Percentiles rank a stretch among this genome's conserved stretches.
Conservation (phyloP, 495 filamentous ascomycete genomes). For the Hypoxylon perforatum region DNA sequence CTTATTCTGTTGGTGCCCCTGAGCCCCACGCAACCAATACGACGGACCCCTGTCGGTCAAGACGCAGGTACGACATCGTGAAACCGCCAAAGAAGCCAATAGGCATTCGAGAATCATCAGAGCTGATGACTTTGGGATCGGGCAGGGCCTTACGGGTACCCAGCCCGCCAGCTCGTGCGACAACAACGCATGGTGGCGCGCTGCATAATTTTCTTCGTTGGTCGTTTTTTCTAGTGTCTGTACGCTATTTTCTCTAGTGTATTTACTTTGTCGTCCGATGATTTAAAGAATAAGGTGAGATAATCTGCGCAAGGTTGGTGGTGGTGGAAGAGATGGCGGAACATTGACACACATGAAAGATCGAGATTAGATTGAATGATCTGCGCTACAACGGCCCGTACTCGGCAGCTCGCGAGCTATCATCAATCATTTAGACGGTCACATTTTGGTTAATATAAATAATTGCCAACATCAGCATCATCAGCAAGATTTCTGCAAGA, state of each 20-base stretch:
- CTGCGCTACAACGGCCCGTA: conserved; percentile 34
- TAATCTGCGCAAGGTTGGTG: conserved; percentile 28
- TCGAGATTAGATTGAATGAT: conserved; percentile 42
- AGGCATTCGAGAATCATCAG: background rate
- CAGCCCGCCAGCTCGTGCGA: conserved; percentile 31
- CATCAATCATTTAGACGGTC: conserved; percentile 5
- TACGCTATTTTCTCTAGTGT: conserved; percentile 7
- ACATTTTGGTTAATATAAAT: conserved; percentile 31
- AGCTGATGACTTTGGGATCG: conserved; percentile 24
- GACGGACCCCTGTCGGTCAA: conserved; percentile 40
- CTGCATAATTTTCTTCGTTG: conserved; percentile 23
- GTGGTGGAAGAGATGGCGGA: conserved; percentile 12
- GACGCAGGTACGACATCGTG: conserved; percentile 50
- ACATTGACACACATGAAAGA: conserved; percentile 19
- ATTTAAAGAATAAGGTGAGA: conserved; percentile 8
- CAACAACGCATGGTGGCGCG: conserved; percentile 22
- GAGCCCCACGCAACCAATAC: conserved; percentile 43
- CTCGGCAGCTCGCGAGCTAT: conserved; percentile 5
- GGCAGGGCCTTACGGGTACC: conserved; percentile 8
- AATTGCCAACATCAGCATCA: conserved; percentile 5
- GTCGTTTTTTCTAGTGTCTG: background rate
- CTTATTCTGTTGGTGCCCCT: conserved; percentile 25
- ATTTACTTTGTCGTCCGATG: conserved; percentile 24
- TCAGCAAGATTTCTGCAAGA: background rate
- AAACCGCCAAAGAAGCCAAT: conserved; percentile 45